Conservation (phyloP, 108 stramenopile genomes). For the Cyclotella cryptica region DNA sequence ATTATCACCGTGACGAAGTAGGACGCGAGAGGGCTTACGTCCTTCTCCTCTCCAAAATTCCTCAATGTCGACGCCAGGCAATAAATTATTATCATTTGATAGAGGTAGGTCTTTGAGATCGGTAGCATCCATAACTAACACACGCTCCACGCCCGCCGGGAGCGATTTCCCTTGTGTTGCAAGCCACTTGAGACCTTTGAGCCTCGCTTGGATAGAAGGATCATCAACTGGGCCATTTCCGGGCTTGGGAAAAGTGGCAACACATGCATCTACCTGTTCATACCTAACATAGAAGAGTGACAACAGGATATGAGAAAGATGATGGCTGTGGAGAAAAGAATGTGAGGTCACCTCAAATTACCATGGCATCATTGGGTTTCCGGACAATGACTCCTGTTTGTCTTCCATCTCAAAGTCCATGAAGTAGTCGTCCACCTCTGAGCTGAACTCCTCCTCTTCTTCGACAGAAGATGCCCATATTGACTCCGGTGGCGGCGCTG, state of each 20-base stretch:
- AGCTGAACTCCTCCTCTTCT: constrained; percentile 42
- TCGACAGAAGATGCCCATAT: constrained; percentile 62
- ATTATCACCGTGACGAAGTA: constrained; percentile 78
- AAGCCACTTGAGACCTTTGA: constrained; percentile 85
- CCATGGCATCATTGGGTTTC: constrained; percentile 87
- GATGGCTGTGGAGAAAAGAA: neutral
- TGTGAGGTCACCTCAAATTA: neutral
- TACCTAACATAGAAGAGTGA: constrained; percentile 39
- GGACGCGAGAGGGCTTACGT: constrained; percentile 77
- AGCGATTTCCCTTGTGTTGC: constrained; percentile 73
- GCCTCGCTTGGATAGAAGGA: constrained; percentile 59
- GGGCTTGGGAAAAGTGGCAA: constrained; percentile 71
- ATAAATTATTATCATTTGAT: constrained; percentile 68
- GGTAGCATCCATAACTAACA: constrained; percentile 90
- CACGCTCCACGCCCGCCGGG: constrained; percentile 79
- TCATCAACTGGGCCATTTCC: constrained; percentile 76
- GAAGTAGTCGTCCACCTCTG: constrained; percentile 56
- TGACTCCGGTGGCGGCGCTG: constrained; percentile 80
- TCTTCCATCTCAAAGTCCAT: constrained; percentile 71
- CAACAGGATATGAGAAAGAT: neutral
- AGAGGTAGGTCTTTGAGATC: constrained; percentile 81
- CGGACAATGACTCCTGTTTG: constrained; percentile 47
- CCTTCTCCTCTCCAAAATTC: constrained; percentile 73
- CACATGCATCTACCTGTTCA: constrained; percentile 85
- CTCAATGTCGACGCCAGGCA: constrained; percentile 77